Base-by-base conservation (phyloP, 768 basidiomycete species). In the Steccherinum ochraceum region DNA sequence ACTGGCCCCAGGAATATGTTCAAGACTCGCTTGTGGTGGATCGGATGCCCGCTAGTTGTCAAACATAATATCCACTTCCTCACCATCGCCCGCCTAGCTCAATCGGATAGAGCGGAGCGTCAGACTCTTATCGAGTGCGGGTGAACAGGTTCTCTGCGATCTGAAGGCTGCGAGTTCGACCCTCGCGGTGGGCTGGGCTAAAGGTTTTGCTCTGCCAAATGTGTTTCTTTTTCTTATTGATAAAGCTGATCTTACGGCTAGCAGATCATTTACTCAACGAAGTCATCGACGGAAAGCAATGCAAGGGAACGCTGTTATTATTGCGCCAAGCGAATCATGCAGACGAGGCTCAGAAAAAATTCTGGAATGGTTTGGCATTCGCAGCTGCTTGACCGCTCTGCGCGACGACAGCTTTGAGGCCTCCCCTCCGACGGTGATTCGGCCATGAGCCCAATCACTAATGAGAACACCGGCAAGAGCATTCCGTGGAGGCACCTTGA, bases 401-500 rank as follows among this genome's bases (percentile, higher is more conserved):
- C 35, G 35, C 35, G 35, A 39, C 35, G 11, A 11, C 11, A n/a
- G n/a, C 11, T 11, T 11, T n/a, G n/a, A 39, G 35, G 35, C 35
- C 11, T 39, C n/a, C 35, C 41, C 10, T 43, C 41, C 41, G 11
- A 43, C 41, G 11, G 19, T 10, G 21, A 79, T 72, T 61, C 72
- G 81, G 25, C 79, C 75, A 39, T 83, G 78, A 4, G 74, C 85
- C 93, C 93, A 94, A 49, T 91, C 80, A 45, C 79, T 71, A 58
- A 95, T 86, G 61, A 95, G 66, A 24, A 88, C 80, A n/a, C 93
- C 93, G 0, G 87, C 91, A 50, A 93, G 85, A 5, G 90, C 87
- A 20, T 80, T 85, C 2, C 63, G 61, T 5, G 89, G 84, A 1
- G 93, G 92, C n/a, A 93, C 67, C 55, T 77, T 79, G 68, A 93